These are phyloP conservation scores for Phytophthora nicotianae DNA, from an alignment of 352 stramenopile species.

Conservation along the genomic window DNA sequence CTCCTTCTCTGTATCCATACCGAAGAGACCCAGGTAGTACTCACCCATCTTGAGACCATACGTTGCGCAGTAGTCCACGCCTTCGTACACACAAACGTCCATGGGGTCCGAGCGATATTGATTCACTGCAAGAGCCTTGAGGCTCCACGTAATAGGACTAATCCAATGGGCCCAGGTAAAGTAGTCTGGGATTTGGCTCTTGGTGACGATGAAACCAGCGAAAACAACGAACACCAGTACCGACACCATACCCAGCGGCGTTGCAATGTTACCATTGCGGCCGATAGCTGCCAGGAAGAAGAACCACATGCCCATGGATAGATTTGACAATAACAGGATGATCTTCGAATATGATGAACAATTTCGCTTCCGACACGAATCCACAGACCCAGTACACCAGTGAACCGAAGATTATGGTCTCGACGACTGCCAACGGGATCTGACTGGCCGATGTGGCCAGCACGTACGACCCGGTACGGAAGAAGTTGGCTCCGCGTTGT, in stretches of 20 bases:
- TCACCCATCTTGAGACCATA: conserved; percentile 41
- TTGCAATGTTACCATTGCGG: conserved; percentile 36
- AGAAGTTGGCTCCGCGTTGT: conserved; percentile 77
- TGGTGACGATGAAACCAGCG: conserved; percentile 52
- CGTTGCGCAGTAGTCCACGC: conserved; percentile 25
- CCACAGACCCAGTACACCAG: background rate
- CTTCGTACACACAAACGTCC: conserved; percentile 34
- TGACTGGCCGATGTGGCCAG: conserved; percentile 30
- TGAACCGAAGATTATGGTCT: background rate
- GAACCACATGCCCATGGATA: background rate
- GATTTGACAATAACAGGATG: background rate
- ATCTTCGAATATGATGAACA: background rate
- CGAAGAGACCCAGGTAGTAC: conserved; percentile 35
- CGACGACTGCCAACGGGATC: background rate
- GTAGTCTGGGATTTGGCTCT: conserved; percentile 46
- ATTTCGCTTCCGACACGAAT: background rate
- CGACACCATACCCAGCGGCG: conserved; percentile 42
- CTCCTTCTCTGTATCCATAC: conserved; percentile 15
- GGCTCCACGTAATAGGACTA: conserved; percentile 55
- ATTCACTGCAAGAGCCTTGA: conserved; percentile 35
- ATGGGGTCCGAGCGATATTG: conserved; percentile 27
- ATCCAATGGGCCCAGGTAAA: conserved; percentile 65
- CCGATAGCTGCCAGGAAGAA: conserved; percentile 26
- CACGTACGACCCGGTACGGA: conserved; percentile 68
- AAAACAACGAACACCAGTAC: conserved; percentile 54